Percentiles rank a stretch among this genome's conserved stretches.
These are phyloP conservation scores for Ganoderma sp. DNA, from an alignment of 1,284 basidiomycete genomes.

Conservation along the genomic window DNA sequence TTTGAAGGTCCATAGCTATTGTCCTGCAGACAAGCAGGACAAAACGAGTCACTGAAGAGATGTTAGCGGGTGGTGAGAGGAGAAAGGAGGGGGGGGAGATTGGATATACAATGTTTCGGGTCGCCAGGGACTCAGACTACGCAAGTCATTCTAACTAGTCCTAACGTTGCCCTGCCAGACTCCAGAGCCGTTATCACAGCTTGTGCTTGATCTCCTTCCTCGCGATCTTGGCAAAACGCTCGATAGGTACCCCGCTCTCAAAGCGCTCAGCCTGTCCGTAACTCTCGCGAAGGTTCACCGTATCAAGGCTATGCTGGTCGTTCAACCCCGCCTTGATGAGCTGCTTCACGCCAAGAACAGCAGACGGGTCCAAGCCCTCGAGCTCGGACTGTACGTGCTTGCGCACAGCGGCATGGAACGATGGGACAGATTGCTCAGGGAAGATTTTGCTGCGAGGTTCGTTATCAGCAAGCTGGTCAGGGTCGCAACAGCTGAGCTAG, in stretches of 20 bases:
- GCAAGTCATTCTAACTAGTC: too few relatives aligned
- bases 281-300: constrained; percentile 70
- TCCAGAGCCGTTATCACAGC: constrained; percentile 38
- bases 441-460: constrained; percentile 59
- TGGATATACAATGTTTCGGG: too few relatives aligned
- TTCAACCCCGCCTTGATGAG: constrained; percentile 61
- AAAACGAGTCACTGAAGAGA: neutral
- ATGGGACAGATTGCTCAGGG: constrained; percentile 54
- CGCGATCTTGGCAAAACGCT: constrained; percentile 63
- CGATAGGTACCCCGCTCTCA: constrained; percentile 59
- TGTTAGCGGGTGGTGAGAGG: too few relatives aligned
- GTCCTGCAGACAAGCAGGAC: neutral
- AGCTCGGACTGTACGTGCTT: constrained; percentile 56
- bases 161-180: too few relatives aligned
- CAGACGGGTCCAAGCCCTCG: constrained; percentile 57
- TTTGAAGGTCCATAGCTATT: neutral
- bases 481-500: constrained; percentile 10
- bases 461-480: constrained; percentile 15
- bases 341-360: constrained; percentile 58
- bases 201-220: constrained; percentile 71
- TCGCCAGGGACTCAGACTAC: too few relatives aligned
- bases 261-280: constrained; percentile 71
- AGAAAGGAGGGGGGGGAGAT: neutral
- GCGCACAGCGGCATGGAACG: constrained; percentile 61
- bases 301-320: constrained; percentile 70